Percentiles rank a stretch among this genome's conserved stretches.
These are phyloP conservation scores for Solanum tacnaense DNA, from an alignment of 257 asterid species.

Conservation along the genomic window DNA sequence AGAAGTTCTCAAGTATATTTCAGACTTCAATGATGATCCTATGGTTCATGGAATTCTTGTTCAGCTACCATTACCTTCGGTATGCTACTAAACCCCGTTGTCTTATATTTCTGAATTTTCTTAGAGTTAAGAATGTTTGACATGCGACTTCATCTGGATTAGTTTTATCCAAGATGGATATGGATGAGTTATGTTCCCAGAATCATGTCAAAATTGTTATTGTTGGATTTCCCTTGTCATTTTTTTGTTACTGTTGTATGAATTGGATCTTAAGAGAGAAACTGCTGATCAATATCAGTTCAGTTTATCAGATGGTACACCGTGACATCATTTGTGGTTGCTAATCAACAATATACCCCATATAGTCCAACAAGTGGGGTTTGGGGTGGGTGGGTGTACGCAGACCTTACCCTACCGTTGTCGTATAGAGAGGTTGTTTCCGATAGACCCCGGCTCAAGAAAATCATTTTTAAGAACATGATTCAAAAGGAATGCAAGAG, in stretches of 20 bases:
- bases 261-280: background rate
- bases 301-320: background rate
- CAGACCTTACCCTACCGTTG: background rate
- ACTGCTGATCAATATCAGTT: background rate
- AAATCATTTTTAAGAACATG: background rate
- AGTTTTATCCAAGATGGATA: background rate
- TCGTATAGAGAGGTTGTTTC: background rate
- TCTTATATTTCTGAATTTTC: background rate
- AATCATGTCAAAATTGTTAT: background rate
- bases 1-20: conserved; percentile 61
- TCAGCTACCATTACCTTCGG: conserved; percentile 93
- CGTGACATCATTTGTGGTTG: background rate
- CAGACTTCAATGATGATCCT: conserved; percentile 65
- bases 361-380: background rate
- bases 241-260: background rate
- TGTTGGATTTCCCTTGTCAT: background rate
- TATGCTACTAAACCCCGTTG: conserved; percentile 19
- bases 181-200: background rate
- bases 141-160: background rate
- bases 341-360: background rate
- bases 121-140: background rate
- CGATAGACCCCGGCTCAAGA: background rate
- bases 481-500: background rate
- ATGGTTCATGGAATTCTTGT: conserved; percentile 90
- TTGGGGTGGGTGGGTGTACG: background rate